Evolutionary conservation across 2,329 filamentous ascomycete genomes (phyloP), one percentile per base, ranked within the genome.

Genomic region (Cercospora sesami): DNA sequence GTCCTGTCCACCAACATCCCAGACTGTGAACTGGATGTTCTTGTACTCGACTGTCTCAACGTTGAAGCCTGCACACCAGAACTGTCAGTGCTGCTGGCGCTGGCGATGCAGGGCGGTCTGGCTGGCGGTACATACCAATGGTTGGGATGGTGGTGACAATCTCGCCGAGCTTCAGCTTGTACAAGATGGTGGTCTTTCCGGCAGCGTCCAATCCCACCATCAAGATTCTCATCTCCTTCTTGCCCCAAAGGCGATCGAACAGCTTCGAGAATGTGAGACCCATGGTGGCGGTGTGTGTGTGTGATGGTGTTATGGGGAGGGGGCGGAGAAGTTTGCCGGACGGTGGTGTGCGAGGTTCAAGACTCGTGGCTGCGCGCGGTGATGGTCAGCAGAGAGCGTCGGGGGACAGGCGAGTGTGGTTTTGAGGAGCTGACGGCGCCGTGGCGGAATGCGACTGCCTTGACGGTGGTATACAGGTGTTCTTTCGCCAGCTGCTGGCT

Each of bases 1-100:
- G 87, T 98, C 94, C 86, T 98, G 94, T 73, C 94, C 94, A 82
- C 94, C 94, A 69, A 98, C 94, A 85, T 98, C 94, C 94, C 94
- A 98, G 72, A 98, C 94, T 78, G 96, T 98, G 86, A 98, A 98
- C 83, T 97, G 96, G 83, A 97, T 94, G 81, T 98, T 98, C 87
- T 97, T 97, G 86, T 97, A 97, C 74, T 94, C 96, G 77, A 98
- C 94, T 4, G 93, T 96, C 86, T 98, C 94, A 81, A 98, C 95
- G 87, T 98, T 98, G 87, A 98, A 98, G 75, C 94, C 83, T 84
- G 75, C 62, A 23, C 63, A 60, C 30, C 18, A 42, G 10, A 26
- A 62, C 31, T 63, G 64, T 70, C 68, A 72, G 68, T 48, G 33
- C 51, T 42, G 26, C 45, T 33, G 55, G n/a, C 7, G 45, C 18